Percentiles rank a stretch among this genome's conserved stretches.
These are phyloP conservation scores for Coprinopsis sp. DNA, from an alignment of 768 basidiomycete species.

Conservation along the genomic window DNA sequence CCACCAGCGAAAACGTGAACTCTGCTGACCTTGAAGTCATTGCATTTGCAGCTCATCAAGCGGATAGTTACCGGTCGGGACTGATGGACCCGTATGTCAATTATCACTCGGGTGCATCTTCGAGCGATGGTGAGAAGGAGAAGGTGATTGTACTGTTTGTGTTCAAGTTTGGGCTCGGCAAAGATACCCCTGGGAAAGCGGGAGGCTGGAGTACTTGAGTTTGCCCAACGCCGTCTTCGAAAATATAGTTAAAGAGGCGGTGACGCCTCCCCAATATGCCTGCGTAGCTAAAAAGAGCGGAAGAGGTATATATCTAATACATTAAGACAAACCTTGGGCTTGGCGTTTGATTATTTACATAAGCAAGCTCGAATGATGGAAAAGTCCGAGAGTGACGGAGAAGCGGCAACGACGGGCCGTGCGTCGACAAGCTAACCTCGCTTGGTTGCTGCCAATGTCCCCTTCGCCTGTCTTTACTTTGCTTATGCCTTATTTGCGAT, in stretches of 20 bases:
- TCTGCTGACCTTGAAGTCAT: constrained; percentile 21
- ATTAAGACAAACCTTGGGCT: too few species aligned
- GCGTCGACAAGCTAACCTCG: too few species aligned
- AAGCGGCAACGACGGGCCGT: too few species aligned
- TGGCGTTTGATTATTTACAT: too few species aligned
- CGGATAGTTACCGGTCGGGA: constrained; percentile 8
- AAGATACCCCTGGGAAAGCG: constrained; percentile 1
- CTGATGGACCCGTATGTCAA: constrained; percentile 26
- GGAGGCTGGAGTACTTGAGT: constrained; percentile 5
- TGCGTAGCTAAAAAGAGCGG: too few species aligned
- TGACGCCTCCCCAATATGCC: constrained; percentile 6
- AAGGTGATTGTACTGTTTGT: constrained; percentile 7
- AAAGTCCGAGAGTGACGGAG: too few species aligned
- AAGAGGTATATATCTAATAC: too few species aligned
- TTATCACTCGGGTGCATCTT: too few species aligned
- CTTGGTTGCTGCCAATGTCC: too few species aligned
- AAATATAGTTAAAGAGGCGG: constrained; percentile 12
- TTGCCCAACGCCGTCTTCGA: constrained; percentile 14
- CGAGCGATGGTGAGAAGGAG: constrained; percentile 6
- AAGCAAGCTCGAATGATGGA: too few species aligned
- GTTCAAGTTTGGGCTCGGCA: constrained; percentile 10
- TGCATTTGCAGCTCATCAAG: constrained; percentile 6
- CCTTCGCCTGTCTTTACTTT: too few species aligned
- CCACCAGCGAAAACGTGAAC: constrained; percentile 19
- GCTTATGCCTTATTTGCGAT: too few species aligned